Base-by-base conservation (phyloP, 2,329 filamentous ascomycete genomes). In the Cordyceps pruinosa region DNA sequence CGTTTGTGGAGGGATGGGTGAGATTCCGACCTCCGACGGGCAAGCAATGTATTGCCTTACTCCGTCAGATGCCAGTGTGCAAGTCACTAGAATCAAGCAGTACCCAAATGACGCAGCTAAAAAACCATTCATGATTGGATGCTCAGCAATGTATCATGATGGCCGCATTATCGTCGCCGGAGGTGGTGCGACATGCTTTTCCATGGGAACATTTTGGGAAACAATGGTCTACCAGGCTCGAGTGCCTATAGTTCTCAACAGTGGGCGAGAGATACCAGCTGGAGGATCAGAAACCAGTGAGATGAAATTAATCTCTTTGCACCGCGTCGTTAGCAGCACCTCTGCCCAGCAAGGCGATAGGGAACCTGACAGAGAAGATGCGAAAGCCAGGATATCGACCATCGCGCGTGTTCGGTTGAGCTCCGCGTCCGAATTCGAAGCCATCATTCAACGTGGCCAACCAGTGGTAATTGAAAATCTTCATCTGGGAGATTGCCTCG, bases 161-260 rank as follows among this genome's bases (percentile, higher is more conserved):
- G 72, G 76, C 30, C 79, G 19, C 28, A 64, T 91, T 3, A 65
- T 89, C 10, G 73, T 95, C 8, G 70, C 88, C 48, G 90, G 90
- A 1, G 92, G 92, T 17, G 92, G 90, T 37, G 90, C 88, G 17
- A 89, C 90, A 0, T 96, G 90, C 69, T 96, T 96, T 74, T 91
- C 89, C 0, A 96, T 96, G 79, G 91, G 91, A 1, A 89, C 88
- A 7, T 91, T 83, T 65, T 95, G 89, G 89, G 92, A 91, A 51
- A 77, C 78, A 32, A 83, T 83, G 1, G 74, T 78, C 13, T 86
- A 76, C 51, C 68, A 72, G 2, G 64, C 84, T 23, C 52, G 59
- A 6, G 47, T 67, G 4, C 53, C 57, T 50, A 41, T 46, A 23
- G 5, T 50, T 59, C 26, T 60, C 42, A 17, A n/a, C 6, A 28